A percentile compares a stretch with the other conserved stretches of the same genome.
Conservation (phyloP, 495 filamentous ascomycete genomes). For the Aspergillus olivimuriae region DNA sequence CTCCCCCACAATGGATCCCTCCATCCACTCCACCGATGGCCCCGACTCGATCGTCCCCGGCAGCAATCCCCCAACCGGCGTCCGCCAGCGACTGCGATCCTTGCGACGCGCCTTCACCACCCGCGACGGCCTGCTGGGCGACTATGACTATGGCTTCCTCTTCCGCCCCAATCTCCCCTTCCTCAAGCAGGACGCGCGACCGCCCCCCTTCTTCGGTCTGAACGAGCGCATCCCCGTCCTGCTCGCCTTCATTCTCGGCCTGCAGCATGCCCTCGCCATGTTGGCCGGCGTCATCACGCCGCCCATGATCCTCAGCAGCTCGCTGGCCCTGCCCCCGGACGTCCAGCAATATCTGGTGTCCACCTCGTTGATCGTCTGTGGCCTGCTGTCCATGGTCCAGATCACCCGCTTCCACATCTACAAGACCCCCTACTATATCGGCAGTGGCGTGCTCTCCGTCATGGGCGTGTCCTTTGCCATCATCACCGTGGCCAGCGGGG, state of each 20-base stretch:
- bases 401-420: conserved; percentile 77
- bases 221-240: conserved; percentile 13
- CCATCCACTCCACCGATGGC: conserved; percentile 13
- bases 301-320: conserved; percentile 67
- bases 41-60: conserved; percentile 9
- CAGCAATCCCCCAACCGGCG: conserved; percentile 6
- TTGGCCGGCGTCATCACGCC: conserved; percentile 57
- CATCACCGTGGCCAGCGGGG: conserved; percentile 76
- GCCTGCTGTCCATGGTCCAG: conserved; percentile 71
- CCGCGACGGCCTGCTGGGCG: conserved; percentile 13
- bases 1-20: conserved; percentile 7
- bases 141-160: conserved; percentile 14
- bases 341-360: conserved; percentile 79
- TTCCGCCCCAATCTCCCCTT: conserved; percentile 15
- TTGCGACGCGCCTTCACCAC: conserved; percentile 4
- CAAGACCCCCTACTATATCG: conserved; percentile 76
- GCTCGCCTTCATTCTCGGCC: background rate
- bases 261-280: background rate
- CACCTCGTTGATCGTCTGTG: conserved; percentile 81
- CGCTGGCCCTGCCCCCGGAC: conserved; percentile 61
- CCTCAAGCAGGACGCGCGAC: conserved; percentile 8
- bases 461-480: conserved; percentile 74
- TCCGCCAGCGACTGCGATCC: conserved; percentile 2
- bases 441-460: conserved; percentile 86
- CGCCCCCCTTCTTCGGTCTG: conserved; percentile 13